phyloP scores from a whole-genome alignment of 345 rosid species.

The Trapa incisa region DNA sequence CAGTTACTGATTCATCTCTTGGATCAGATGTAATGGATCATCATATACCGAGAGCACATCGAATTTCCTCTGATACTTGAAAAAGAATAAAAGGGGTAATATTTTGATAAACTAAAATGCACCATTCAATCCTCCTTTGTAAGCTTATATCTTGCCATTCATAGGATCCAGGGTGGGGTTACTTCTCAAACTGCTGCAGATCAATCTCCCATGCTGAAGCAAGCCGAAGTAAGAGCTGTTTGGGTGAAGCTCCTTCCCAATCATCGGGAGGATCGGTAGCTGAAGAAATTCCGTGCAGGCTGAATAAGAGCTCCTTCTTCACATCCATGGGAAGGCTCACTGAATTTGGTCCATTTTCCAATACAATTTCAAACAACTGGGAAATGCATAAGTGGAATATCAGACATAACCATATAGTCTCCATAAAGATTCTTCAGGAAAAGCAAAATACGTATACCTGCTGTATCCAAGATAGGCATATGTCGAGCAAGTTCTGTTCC shows the following conservation, averaged over 20 bases:
- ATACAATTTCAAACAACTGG: conserved; percentile 40
- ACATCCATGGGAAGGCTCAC: conserved; percentile 61
- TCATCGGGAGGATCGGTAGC: conserved; percentile 74
- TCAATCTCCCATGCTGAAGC: conserved; percentile 88
- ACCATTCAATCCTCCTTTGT: too few relatives aligned
- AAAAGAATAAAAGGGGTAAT: too few relatives aligned
- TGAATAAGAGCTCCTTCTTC: conserved; percentile 72
- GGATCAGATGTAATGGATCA: too few relatives aligned
- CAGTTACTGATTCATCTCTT: too few relatives aligned
- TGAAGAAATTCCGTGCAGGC: conserved; percentile 60
- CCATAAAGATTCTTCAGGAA: neutral
- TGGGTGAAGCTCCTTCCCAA: conserved; percentile 81
- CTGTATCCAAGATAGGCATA: conserved; percentile 87
- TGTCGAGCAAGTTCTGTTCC: conserved; percentile 69
- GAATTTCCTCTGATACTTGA: too few relatives aligned
- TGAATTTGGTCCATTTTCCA: conserved; percentile 68
- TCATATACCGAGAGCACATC: too few relatives aligned
- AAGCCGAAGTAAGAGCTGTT: conserved; percentile 72
- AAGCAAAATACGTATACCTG: conserved; percentile 37
- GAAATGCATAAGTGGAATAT: neutral
- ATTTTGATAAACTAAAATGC: too few relatives aligned
- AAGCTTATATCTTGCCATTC: too few relatives aligned
- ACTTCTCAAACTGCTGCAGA: conserved; percentile 59
- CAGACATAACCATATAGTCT: neutral
- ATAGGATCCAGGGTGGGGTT: neutral